Evolutionary conservation across 1,284 basidiomycete species (phyloP), one percentile per base, ranked within the genome.

Genomic region (Polyporus tsugae): DNA sequence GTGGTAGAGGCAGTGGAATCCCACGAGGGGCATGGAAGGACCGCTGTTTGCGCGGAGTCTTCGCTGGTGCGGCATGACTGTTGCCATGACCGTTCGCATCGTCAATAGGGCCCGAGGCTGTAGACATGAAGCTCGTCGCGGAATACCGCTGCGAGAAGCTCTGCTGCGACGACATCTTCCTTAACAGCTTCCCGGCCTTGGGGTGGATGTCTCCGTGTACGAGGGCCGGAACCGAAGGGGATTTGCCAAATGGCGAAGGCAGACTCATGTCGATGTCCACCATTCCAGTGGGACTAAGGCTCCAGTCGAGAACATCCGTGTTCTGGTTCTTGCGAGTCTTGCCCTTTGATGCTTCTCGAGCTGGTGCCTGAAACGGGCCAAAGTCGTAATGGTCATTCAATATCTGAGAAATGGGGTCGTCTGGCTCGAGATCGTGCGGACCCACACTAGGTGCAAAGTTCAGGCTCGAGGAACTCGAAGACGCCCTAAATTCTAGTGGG

Each of bases 131-230:
- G 65, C 75, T 78, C 25, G 71, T 69, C 3, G 67, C 69, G 11
- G 78, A 79, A 22, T 70, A 62, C 73, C 84, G 84, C 36, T 72
- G 72, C 7, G 77, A 76, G 17, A 90, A 78, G 61, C 85, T 87
- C 73, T 86, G 85, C 63, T 89, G 86, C 15, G 89, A 91, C 15
- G 85, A 67, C 11, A 85, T 84, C 75, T 89, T 90, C 79, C 85
- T 89, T 58, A 89, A 78, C 9, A 81, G 80, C 46, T 82, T 83
- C 62, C 80, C 75, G n/a, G 81, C 73, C 61, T 70, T 72, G 53
- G 65, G 62, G 7, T 60, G 46, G 53, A 69, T 65, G 60, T 70
- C 71, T 25, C 67, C 67, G 44, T 65, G 66, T 57, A 67, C 58
- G 36, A 64, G 57, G 22, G 70, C 57, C 17, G 72, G 72, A 25